Evolutionary conservation across 352 stramenopile genomes (phyloP), one percentile per base, ranked within the genome.

Genomic region (Blastocystis sp.): DNA sequence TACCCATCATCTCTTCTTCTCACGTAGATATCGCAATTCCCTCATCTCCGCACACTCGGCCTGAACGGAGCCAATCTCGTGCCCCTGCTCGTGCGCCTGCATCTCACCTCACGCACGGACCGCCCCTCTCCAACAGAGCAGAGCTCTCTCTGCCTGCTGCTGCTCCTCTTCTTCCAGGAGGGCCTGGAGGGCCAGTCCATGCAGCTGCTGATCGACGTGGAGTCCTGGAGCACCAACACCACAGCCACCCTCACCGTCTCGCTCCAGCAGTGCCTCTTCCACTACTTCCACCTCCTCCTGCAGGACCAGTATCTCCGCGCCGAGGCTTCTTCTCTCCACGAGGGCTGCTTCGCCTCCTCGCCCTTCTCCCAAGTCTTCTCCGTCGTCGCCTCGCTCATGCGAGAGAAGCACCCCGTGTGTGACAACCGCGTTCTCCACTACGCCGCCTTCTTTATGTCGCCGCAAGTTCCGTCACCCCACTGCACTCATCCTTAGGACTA

Each of bases 341-440:
- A 14, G 59, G 48, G 71, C 52, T 81, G 71, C 66, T 45, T 81
- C 10, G 24, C 4, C 28, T n/a, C 38, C 11, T 84, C 74, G 65
- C 48, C 59, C 11, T 69, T 84, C 19, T 43, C 45, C 2, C 24
- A 52, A 1, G 9, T 84, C 2, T 84, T 84, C 34, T n/a, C 21
- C 34, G 74, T 84, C 17, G 24, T 84, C 3, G 38, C 45, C 54
- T 24, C 45, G 2, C 59, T 70, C 24, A 34, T 84, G 10, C 34
- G 69, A 21, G 66, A 68, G 17, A 40, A 57, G 10, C 59, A 68
- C 10, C 34, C 48, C 11, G 34, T 84, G 14, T 24, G 21, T 7
- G 66, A 84, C 48, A 70, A 84, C 42, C 6, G 28, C 2, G 7
- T 84, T 9, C 57, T 84, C 14, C 74, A 84, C 3, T 84, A 84